phyloP scores from a whole-genome alignment of 192 early-diverging fungal genomes.

The Gamsiella multidivaricata region DNA sequence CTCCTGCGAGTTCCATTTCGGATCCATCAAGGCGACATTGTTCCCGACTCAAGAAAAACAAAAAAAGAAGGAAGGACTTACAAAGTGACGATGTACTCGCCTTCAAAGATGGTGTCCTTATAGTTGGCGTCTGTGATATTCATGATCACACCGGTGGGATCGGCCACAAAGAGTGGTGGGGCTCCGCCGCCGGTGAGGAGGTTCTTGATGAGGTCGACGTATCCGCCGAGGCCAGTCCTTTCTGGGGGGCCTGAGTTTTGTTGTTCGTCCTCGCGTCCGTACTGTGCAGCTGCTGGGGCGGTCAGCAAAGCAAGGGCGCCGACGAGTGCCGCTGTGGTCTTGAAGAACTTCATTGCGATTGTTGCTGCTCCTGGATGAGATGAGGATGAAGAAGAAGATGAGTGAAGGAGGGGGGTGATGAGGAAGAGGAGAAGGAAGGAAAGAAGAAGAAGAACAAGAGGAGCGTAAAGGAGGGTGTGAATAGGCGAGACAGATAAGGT shows the following conservation, averaged over 20 bases:
- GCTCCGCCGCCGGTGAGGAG: slow-evolving; percentile 16
- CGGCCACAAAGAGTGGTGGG: slow-evolving; percentile 4
- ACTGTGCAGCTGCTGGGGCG: slow-evolving; percentile 32
- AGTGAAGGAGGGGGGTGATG: neutral
- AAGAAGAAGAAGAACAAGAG: neutral
- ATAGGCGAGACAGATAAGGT: neutral
- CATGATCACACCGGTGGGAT: slow-evolving; percentile 5
- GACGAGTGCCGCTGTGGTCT: slow-evolving; percentile 31
- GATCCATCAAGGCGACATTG: too few relatives aligned
- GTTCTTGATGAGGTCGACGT: slow-evolving; percentile 12
- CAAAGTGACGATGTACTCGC: slow-evolving; percentile 49
- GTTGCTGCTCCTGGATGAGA: neutral
- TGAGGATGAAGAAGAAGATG: neutral
- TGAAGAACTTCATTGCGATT: slow-evolving; percentile 37
- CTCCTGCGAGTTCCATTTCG: too few relatives aligned
- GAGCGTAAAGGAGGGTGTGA: neutral
- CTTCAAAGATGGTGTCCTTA: slow-evolving; percentile 31
- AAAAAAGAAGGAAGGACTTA: slow-evolving; percentile 17
- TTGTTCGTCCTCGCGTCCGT: slow-evolving; percentile 26
- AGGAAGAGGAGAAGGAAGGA: neutral
- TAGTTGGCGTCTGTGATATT: slow-evolving; percentile 50
- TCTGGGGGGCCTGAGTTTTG: neutral
- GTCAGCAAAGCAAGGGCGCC: slow-evolving; percentile 34
- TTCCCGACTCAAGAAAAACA: neutral
- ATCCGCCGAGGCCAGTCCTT: neutral